A percentile compares a stretch with the other conserved stretches of the same genome.
These are phyloP conservation scores for Martensiomyces pterosporus DNA, from an alignment of 192 early-diverging fungal species.

Conservation along the genomic window DNA sequence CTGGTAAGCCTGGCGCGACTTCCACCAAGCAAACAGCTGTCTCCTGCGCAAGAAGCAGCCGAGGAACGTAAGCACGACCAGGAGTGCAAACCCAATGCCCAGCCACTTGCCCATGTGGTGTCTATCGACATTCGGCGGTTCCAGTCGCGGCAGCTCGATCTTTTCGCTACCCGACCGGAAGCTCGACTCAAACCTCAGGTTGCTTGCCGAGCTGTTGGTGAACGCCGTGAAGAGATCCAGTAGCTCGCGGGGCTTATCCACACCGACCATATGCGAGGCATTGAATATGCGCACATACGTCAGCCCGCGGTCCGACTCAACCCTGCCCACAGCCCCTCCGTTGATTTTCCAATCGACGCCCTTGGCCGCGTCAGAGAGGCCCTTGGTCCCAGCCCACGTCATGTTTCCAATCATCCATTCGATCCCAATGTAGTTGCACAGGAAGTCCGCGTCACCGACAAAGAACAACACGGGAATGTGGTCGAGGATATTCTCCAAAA, in stretches of 20 bases:
- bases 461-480: constrained; percentile 55
- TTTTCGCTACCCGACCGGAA: constrained; percentile 8
- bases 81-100: constrained; percentile 9
- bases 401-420: constrained; percentile 57
- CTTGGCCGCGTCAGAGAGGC: constrained; percentile 29
- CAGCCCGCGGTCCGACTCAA: constrained; percentile 55
- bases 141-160: background rate
- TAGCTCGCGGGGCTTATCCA: constrained; percentile 59
- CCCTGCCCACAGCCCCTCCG: constrained; percentile 40
- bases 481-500: constrained; percentile 51
- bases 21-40: constrained; percentile 33
- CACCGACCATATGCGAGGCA: constrained; percentile 69
- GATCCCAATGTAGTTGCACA: constrained; percentile 70
- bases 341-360: constrained; percentile 52
- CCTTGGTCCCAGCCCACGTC: constrained; percentile 57
- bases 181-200: constrained; percentile 38
- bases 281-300: constrained; percentile 57
- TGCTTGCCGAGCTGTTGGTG: constrained; percentile 33
- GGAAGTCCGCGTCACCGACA: constrained; percentile 64
- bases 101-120: constrained; percentile 16
- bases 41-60: constrained; percentile 16
- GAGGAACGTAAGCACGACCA: constrained; percentile 7
- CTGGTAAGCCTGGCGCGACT: constrained; percentile 1
- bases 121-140: background rate
- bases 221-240: constrained; percentile 58